Evolutionary conservation across 768 basidiomycete genomes (phyloP).

Genomic region (Hericium coralloides): DNA sequence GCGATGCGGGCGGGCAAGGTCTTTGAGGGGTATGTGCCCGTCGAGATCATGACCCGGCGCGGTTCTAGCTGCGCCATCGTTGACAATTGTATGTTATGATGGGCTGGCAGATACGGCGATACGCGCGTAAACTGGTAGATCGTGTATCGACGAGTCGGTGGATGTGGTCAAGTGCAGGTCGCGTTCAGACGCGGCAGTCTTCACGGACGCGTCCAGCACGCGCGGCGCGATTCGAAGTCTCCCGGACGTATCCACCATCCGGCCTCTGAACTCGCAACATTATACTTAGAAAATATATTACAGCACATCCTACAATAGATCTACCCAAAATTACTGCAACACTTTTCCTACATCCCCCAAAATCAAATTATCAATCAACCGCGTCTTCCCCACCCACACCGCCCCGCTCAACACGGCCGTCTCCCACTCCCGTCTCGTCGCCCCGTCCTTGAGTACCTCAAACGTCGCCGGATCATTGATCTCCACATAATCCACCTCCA

Average conservation of each 20-base stretch:
- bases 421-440: constrained; percentile 15
- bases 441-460: constrained; percentile 39
- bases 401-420: constrained; percentile 78
- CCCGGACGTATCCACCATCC: not conserved
- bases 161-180: not conserved
- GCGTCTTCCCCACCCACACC: constrained; percentile 75
- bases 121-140: not conserved
- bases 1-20: not conserved
- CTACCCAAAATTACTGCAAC: constrained; percentile 12
- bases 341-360: constrained; percentile 43
- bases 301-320: not conserved
- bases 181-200: not conserved
- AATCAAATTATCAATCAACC: constrained; percentile 90
- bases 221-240: not conserved
- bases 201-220: not conserved
- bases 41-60: constrained; percentile 8
- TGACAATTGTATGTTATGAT: not conserved
- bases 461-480: constrained; percentile 80
- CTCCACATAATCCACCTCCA: constrained; percentile 79
- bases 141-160: not conserved
- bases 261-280: not conserved
- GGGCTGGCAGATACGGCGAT: not conserved
- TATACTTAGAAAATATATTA: not conserved
- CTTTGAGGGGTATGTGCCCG: constrained; percentile 8
- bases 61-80: constrained; percentile 5